phyloP scores from a whole-genome alignment of 768 basidiomycete species.

The Candolleomyces eurysporus region DNA sequence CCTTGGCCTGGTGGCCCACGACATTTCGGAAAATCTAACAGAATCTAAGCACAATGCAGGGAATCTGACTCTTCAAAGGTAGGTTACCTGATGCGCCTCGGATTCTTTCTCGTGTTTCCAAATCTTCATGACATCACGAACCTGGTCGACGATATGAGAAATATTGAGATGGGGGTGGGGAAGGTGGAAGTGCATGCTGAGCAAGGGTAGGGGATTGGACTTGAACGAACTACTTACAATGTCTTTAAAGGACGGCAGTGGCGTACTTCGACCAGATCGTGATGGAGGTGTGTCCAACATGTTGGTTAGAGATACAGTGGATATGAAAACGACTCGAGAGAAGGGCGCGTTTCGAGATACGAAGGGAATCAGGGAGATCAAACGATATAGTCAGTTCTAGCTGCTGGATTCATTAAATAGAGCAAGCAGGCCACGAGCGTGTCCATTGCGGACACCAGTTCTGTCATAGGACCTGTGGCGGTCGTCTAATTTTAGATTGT shows the following conservation, averaged over 20 bases:
- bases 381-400: too few relatives aligned
- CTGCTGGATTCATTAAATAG: too few relatives aligned
- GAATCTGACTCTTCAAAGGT: constrained; percentile 1
- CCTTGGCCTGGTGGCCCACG: constrained; percentile 68
- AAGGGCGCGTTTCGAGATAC: too few relatives aligned
- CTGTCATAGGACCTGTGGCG: too few relatives aligned
- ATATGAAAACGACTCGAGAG: not conserved
- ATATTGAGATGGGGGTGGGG: constrained; percentile 44
- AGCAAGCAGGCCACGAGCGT: too few relatives aligned
- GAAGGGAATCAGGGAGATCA: too few relatives aligned
- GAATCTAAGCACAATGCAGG: constrained; percentile 3
- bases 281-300: constrained; percentile 15
- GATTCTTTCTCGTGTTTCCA: constrained; percentile 79
- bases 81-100: constrained; percentile 76
- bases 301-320: constrained; percentile 6
- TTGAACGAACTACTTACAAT: constrained; percentile 18
- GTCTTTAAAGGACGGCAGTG: constrained; percentile 22
- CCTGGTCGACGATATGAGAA: constrained; percentile 54
- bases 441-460: too few relatives aligned
- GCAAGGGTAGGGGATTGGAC: constrained; percentile 9
- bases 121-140: constrained; percentile 64
- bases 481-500: too few relatives aligned
- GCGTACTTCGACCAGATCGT: constrained; percentile 27
- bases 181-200: constrained; percentile 46
- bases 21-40: constrained; percentile 72